A percentile compares a stretch with the other conserved stretches of the same genome.
Evolutionary conservation across 306 rosid genomes (phyloP).

Genomic region (Spatholobus suberectus): DNA sequence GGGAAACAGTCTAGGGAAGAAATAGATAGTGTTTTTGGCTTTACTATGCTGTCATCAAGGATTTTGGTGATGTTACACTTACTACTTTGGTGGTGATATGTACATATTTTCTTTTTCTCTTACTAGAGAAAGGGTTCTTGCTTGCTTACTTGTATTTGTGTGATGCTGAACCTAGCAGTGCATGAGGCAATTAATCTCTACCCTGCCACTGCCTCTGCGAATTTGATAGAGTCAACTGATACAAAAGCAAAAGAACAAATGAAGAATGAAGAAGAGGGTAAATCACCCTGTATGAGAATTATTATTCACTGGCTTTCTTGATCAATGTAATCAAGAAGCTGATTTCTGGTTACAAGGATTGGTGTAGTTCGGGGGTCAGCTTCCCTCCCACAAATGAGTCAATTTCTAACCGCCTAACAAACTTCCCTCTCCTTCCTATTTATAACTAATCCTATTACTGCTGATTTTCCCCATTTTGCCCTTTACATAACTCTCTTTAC

Average conservation of each 20-base stretch:
- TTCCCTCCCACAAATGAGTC: background rate
- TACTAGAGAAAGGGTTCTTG: background rate
- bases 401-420: background rate
- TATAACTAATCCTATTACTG: background rate
- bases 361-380: background rate
- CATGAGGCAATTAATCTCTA: background rate
- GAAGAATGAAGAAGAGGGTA: background rate
- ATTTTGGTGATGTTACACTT: slow-evolving; percentile 12
- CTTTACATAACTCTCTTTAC: background rate
- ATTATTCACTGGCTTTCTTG: too few species aligned
- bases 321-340: background rate
- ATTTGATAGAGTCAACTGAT: slow-evolving; percentile 5
- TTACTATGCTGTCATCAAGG: background rate
- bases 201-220: background rate
- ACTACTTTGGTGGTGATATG: background rate
- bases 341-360: background rate
- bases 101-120: background rate
- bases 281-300: background rate
- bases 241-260: background rate
- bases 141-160: slow-evolving; percentile 4
- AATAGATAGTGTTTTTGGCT: background rate
- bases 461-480: background rate
- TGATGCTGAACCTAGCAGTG: background rate
- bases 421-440: background rate
- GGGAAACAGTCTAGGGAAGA: background rate